Percentiles rank a stretch among this genome's conserved stretches.
phyloP scores from a whole-genome alignment of 1,284 basidiomycete species.

The Apiotrichum veenhuisii region DNA sequence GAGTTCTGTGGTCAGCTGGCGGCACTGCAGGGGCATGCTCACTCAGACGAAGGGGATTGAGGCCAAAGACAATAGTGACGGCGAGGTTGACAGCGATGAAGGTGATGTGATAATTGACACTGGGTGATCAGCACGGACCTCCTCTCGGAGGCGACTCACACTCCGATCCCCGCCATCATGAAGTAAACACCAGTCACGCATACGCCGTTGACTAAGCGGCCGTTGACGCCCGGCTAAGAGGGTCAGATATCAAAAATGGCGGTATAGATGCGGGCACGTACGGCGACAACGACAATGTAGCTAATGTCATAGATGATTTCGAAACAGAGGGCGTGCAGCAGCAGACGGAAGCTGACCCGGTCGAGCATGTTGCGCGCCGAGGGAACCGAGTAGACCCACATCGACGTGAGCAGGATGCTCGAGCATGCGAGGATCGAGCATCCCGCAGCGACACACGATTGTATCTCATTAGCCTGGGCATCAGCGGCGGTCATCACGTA shows the following conservation, averaged over 20 bases:
- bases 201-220: background rate
- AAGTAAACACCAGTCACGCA: slow-evolving; percentile 6
- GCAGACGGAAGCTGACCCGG: slow-evolving; percentile 14
- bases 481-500: background rate
- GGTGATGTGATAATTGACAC: slow-evolving; percentile 14
- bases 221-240: background rate
- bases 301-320: slow-evolving; percentile 14
- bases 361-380: slow-evolving; percentile 10
- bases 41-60: slow-evolving; percentile 6
- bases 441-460: slow-evolving; percentile 3
- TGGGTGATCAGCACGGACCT: background rate
- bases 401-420: background rate
- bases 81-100: slow-evolving; percentile 18
- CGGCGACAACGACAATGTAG: slow-evolving; percentile 3
- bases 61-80: slow-evolving; percentile 2
- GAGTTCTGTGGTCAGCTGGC: slow-evolving; percentile 5
- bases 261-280: background rate
- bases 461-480: slow-evolving; percentile 4
- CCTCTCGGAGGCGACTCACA: slow-evolving; percentile 1
- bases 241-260: too few relatives aligned
- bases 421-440: slow-evolving; percentile 4
- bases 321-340: slow-evolving; percentile 8
- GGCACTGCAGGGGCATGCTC: background rate
- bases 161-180: slow-evolving; percentile 3
- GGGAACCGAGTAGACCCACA: background rate